phyloP scores from a whole-genome alignment of 768 basidiomycete species.

The Hygrocybe punicea region DNA sequence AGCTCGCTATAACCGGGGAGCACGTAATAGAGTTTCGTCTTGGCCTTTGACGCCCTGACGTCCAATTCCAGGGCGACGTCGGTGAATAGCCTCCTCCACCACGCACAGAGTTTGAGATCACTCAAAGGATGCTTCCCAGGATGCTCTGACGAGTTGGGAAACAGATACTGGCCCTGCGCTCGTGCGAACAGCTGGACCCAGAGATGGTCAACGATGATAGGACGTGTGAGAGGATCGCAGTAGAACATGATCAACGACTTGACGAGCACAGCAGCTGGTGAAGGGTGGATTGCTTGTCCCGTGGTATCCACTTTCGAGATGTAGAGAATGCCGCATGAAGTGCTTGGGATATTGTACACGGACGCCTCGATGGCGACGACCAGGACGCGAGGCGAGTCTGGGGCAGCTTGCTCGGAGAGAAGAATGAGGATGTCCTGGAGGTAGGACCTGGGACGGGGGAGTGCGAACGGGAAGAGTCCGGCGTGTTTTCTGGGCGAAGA shows the following conservation, averaged over 20 bases:
- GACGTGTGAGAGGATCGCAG: constrained; percentile 58
- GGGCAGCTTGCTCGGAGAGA: constrained; percentile 57
- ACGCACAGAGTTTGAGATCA: constrained; percentile 78
- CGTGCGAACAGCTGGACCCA: constrained; percentile 90
- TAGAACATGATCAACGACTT: constrained; percentile 63
- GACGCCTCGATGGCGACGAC: constrained; percentile 77
- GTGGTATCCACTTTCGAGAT: constrained; percentile 94
- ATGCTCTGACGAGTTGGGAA: constrained; percentile 78
- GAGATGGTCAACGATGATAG: constrained; percentile 52
- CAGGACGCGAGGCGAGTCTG: constrained; percentile 54
- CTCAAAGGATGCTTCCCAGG: constrained; percentile 67
- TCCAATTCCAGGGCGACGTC: constrained; percentile 48
- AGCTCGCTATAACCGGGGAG: constrained; percentile 66
- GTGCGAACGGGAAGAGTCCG: constrained; percentile 72
- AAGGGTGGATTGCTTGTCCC: constrained; percentile 61
- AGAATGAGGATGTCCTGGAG: constrained; percentile 77
- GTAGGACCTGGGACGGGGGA: constrained; percentile 59
- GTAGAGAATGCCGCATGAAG: constrained; percentile 73
- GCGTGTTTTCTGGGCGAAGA: constrained; percentile 65
- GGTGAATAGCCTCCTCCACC: constrained; percentile 85
- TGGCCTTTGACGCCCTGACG: constrained; percentile 22
- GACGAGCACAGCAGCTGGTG: constrained; percentile 70
- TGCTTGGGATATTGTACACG: constrained; percentile 70
- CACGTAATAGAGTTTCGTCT: constrained; percentile 51
- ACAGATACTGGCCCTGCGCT: constrained; percentile 88